These are phyloP conservation scores for Amorphotheca resinae DNA, from an alignment of 495 filamentous ascomycete genomes.

Conservation along the genomic window DNA sequence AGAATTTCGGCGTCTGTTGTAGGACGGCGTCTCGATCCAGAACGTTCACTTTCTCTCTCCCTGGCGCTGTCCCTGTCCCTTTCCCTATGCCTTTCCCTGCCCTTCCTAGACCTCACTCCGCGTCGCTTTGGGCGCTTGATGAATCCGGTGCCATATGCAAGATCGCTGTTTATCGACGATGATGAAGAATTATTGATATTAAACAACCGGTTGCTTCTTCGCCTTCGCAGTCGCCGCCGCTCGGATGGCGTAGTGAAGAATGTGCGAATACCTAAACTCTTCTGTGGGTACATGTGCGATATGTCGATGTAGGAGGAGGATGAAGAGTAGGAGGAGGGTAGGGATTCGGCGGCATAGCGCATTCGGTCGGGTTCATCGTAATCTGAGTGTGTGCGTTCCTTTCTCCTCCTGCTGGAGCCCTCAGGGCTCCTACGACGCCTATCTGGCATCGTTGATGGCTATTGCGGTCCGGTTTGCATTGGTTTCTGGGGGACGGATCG, in stretches of 20 bases:
- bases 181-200: conserved; percentile 34
- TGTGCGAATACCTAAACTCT: conserved; percentile 8
- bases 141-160: conserved; percentile 44
- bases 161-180: conserved; percentile 36
- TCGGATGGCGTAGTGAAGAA: conserved; percentile 23
- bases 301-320: conserved; percentile 18
- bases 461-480: neutral
- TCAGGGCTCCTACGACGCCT: conserved; percentile 7
- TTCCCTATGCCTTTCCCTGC: conserved; percentile 14
- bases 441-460: conserved; percentile 8
- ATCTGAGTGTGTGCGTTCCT: neutral
- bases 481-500: conserved; percentile 1
- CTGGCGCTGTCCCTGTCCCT: conserved; percentile 7
- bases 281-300: conserved; percentile 16
- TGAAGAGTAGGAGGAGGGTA: conserved; percentile 8
- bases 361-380: conserved; percentile 10
- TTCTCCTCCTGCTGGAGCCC: conserved; percentile 3
- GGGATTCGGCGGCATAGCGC: conserved; percentile 2
- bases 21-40: conserved; percentile 2
- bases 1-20: conserved; percentile 19
- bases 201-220: conserved; percentile 31
- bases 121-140: conserved; percentile 27
- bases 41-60: conserved; percentile 4
- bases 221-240: conserved; percentile 22
- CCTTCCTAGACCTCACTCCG: conserved; percentile 17